Evolutionary conservation across 306 rosid genomes (phyloP), one percentile per base, ranked within the genome.

Genomic region (Senna siamea): DNA sequence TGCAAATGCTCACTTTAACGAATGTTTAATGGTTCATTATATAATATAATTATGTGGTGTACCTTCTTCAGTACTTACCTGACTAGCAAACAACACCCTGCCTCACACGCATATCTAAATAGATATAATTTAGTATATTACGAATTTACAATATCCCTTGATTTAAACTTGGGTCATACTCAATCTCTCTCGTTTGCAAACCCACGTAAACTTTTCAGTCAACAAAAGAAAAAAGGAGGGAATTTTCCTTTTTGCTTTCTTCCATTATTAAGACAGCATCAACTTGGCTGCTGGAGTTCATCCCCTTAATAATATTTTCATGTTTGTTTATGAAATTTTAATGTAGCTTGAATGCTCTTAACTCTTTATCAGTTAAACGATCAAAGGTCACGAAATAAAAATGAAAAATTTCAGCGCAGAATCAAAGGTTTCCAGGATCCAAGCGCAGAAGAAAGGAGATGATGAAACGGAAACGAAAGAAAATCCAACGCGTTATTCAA

Each of bases 401-500:
- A 59, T 23, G 46, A 4, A 37, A 14, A 19, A 19, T 38, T 7
- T 23, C 50, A 38, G 46, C 28, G 47, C n/a, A n/a, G n/a, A 47
- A 43, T 5, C 1, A 30, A 5, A 32, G 2, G 5, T 2, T 5
- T 5, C 4, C 2, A 5, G 12, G 7, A 58, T 58, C 12, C 41
- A 57, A 0, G 30, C 43, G 30, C 44, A n/a, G 44, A 9, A 59
- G 28, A 51, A 19, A 15, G 55, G 34, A 34, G 32, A 76, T 56
- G 15, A 55, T 18, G 30, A 57, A 76, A 32, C 6, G 26, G 37
- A 11, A 47, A 66, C 18, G 17, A 40, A 54, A 15, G 10, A 18
- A 28, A 46, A 68, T 26, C 13, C 56, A 44, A 26, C 57, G 18
- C 17, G 15, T 59, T 48, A 59, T 60, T 50, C 63, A 66, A 73